Conservation (phyloP, 306 rosid species). For the Pueraria montana region DNA sequence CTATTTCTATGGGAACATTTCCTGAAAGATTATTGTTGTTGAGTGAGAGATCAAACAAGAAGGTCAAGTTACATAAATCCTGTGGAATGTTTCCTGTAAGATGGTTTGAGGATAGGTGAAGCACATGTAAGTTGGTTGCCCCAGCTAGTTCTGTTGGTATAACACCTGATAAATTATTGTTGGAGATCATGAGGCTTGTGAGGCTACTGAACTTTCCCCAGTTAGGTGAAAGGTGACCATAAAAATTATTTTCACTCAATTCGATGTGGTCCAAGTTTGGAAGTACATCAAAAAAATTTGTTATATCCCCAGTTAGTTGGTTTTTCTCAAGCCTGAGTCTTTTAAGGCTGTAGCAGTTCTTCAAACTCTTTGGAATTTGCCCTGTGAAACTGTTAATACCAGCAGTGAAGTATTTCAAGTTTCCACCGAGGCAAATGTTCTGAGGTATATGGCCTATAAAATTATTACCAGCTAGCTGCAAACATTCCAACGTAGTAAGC, state of each 20-base stretch:
- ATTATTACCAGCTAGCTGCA: background rate
- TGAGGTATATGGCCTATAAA: background rate
- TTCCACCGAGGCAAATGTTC: background rate
- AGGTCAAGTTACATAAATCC: slow-evolving; percentile 32
- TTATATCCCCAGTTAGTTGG: background rate
- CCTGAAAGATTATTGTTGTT: slow-evolving; percentile 24
- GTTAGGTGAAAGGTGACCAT: background rate
- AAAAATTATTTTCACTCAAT: background rate
- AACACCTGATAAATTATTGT: slow-evolving; percentile 23
- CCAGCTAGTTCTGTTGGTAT: slow-evolving; percentile 37
- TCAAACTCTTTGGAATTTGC: background rate
- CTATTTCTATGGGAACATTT: background rate
- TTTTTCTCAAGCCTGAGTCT: background rate
- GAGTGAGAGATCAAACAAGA: background rate
- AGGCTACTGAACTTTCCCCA: background rate
- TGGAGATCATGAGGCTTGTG: background rate
- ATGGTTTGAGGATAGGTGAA: slow-evolving; percentile 44
- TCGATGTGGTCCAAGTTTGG: slow-evolving; percentile 4
- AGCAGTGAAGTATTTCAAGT: background rate
- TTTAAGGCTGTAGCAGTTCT: background rate
- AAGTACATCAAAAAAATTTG: background rate
- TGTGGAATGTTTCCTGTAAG: slow-evolving; percentile 48
- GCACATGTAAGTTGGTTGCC: slow-evolving; percentile 24
- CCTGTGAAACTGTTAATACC: background rate
- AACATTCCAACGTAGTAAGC: background rate